Conservation (phyloP, 345 rosid species). For the Corymbia maculata region DNA sequence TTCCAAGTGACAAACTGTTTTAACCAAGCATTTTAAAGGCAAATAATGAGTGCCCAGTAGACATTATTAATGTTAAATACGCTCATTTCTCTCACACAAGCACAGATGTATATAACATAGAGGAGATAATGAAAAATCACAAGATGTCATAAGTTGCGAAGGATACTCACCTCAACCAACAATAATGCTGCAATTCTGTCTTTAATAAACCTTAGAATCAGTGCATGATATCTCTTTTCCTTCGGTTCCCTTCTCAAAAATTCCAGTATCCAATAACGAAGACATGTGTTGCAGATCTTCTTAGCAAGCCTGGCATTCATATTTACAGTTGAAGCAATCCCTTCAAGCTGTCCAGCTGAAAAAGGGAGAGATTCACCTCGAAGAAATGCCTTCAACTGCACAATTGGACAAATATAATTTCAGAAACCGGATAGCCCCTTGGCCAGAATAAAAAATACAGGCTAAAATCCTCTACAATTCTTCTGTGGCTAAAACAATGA, state of each 20-base stretch:
- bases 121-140: not conserved
- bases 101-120: not conserved
- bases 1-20: not conserved
- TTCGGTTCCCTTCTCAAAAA: constrained; percentile 69
- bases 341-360: constrained; percentile 86
- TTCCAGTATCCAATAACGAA: constrained; percentile 87
- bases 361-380: constrained; percentile 77
- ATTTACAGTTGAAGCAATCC: constrained; percentile 60
- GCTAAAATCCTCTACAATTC: not conserved
- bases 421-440: not conserved
- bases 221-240: constrained; percentile 58
- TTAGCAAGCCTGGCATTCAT: constrained; percentile 50
- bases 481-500: not conserved
- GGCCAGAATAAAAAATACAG: not conserved
- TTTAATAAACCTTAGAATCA: constrained; percentile 76
- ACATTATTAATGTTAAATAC: not conserved
- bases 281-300: constrained; percentile 52
- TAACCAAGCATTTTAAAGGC: not conserved
- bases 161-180: constrained; percentile 57
- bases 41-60: not conserved
- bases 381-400: constrained; percentile 77
- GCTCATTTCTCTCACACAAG: not conserved
- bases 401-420: not conserved
- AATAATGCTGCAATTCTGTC: constrained; percentile 69
- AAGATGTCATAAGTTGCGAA: not conserved